These are phyloP conservation scores for Russula foetens DNA, from an alignment of 768 basidiomycete genomes.

Conservation along the genomic window DNA sequence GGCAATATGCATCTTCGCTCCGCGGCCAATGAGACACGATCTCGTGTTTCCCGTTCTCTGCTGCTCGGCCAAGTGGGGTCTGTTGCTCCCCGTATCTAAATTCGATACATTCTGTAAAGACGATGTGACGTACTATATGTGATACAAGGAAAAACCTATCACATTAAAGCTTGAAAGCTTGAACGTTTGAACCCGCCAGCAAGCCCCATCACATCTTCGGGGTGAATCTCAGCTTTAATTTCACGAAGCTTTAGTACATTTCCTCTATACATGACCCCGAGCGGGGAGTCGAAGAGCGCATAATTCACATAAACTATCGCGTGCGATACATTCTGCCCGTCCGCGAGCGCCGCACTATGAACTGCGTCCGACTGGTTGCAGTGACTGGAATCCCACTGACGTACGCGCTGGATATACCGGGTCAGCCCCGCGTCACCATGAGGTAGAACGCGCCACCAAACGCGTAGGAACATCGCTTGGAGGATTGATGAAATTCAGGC, in stretches of 20 bases:
- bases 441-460: too few relatives aligned
- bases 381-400: neutral
- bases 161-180: too few relatives aligned
- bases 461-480: too few relatives aligned
- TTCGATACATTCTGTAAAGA: too few relatives aligned
- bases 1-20: too few relatives aligned
- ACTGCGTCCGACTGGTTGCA: neutral
- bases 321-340: neutral
- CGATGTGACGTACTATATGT: too few relatives aligned
- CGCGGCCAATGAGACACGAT: too few relatives aligned
- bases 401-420: neutral
- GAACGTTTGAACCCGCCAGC: neutral
- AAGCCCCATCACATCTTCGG: neutral
- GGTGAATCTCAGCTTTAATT: neutral
- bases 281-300: neutral
- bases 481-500: too few relatives aligned
- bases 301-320: neutral
- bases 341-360: neutral
- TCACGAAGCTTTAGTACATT: neutral
- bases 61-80: too few relatives aligned
- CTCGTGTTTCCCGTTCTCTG: too few relatives aligned
- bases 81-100: too few relatives aligned
- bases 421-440: neutral
- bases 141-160: too few relatives aligned
- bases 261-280: neutral